Conservation (phyloP, 2,329 filamentous ascomycete genomes). For the Ilyonectria mors-panacis region DNA sequence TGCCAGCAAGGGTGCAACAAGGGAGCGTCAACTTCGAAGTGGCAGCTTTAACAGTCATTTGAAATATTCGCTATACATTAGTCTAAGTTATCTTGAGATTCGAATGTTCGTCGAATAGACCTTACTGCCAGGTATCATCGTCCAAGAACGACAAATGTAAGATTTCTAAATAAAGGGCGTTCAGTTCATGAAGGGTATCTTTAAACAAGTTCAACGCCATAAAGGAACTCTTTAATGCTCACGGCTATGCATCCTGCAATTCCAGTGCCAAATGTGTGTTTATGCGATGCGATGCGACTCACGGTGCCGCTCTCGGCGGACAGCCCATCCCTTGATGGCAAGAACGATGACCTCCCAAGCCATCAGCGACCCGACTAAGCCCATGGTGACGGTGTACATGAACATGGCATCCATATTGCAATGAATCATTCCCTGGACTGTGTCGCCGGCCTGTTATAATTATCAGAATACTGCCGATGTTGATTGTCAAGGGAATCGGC, state of each 20-base stretch:
- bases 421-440: constrained; percentile 81
- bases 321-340: constrained; percentile 90
- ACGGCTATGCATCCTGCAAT: constrained; percentile 14
- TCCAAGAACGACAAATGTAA: not conserved
- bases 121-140: not conserved
- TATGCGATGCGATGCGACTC: not conserved
- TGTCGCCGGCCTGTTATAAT: constrained; percentile 76
- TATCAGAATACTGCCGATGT: constrained; percentile 40
- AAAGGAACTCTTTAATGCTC: constrained; percentile 23
- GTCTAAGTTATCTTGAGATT: not conserved
- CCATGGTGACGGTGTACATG: constrained; percentile 90
- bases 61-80: not conserved
- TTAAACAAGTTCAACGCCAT: constrained; percentile 36
- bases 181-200: constrained; percentile 47
- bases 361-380: constrained; percentile 86
- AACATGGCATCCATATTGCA: constrained; percentile 92
- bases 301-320: constrained; percentile 59
- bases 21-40: constrained; percentile 1
- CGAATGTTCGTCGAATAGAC: not conserved
- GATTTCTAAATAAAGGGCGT: constrained; percentile 24
- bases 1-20: not conserved
- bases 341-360: constrained; percentile 85
- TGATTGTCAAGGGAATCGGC: not conserved
- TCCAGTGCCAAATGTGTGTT: constrained; percentile 3
- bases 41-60: not conserved